Conservation (phyloP, 2,329 filamentous ascomycete genomes). For the Aspergillus sojae region DNA sequence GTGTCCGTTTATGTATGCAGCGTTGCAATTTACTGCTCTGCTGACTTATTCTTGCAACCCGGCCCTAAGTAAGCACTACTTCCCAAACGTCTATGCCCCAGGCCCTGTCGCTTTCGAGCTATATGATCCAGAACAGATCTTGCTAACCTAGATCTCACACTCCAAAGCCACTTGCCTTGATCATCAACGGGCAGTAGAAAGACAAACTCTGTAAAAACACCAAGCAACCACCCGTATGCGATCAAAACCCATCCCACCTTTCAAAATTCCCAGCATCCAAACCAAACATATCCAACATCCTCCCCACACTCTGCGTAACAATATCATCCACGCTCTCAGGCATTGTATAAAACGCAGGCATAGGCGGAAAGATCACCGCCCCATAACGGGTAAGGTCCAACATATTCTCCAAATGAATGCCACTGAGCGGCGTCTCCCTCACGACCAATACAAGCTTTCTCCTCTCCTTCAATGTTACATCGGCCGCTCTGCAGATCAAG, state of each 20-base stretch:
- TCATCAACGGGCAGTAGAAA: not conserved
- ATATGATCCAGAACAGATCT: no score
- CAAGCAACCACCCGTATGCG: not conserved
- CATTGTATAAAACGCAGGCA: conserved; percentile 45
- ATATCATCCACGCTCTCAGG: conserved; percentile 39
- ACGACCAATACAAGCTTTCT: conserved; percentile 38
- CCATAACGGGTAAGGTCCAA: conserved; percentile 33
- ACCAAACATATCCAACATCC: conserved; percentile 48
- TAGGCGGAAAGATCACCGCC: conserved; percentile 45
- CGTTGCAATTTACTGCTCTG: no score
- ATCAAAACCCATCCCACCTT: conserved; percentile 2
- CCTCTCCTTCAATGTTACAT: conserved; percentile 48
- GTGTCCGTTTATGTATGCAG: no score
- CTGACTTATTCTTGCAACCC: no score
- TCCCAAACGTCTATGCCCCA: no score
- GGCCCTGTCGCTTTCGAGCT: no score
- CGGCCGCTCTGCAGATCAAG: conserved; percentile 45
- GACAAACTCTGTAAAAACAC: not conserved
- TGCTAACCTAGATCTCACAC: no score
- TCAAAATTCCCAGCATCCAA: conserved; percentile 39
- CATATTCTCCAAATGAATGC: conserved; percentile 40
- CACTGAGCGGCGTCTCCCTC: conserved; percentile 43
- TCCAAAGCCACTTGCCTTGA: no score
- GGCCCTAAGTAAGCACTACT: no score
- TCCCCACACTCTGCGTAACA: conserved; percentile 42